Percentiles rank a stretch among this genome's conserved stretches.
Conservation (phyloP, 1,284 basidiomycete genomes). For the Agaricales sp. region DNA sequence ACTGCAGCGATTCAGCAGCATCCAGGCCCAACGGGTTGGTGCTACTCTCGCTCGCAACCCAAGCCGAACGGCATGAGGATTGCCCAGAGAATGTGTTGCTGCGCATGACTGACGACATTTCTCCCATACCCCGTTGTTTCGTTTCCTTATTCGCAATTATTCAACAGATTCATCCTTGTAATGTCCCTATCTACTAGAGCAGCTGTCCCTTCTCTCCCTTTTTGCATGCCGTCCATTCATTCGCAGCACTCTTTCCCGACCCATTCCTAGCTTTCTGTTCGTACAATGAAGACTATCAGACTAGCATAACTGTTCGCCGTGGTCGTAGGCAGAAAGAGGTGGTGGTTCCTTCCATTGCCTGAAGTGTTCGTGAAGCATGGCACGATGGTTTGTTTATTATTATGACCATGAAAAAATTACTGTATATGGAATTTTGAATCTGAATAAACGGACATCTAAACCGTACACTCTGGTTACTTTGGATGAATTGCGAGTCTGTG, state of each 20-base stretch:
- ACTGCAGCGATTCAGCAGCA: constrained; percentile 73
- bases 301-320: background rate
- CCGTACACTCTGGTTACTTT: too few species aligned
- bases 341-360: too few species aligned
- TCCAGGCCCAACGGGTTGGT: constrained; percentile 74
- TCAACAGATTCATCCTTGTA: background rate
- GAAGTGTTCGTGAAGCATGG: too few species aligned
- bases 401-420: too few species aligned
- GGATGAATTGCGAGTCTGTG: too few species aligned
- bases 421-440: too few species aligned
- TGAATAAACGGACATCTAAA: too few species aligned
- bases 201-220: background rate
- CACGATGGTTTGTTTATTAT: too few species aligned
- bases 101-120: background rate
- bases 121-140: background rate
- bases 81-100: background rate
- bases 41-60: constrained; percentile 71
- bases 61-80: constrained; percentile 40
- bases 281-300: too few species aligned
- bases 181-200: background rate
- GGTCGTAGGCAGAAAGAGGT: too few species aligned
- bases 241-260: too few species aligned
- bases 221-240: background rate
- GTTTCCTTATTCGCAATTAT: background rate
- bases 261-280: too few species aligned